phyloP scores from a whole-genome alignment of 2,329 filamentous ascomycete species.

The Botrytis deweyae region DNA sequence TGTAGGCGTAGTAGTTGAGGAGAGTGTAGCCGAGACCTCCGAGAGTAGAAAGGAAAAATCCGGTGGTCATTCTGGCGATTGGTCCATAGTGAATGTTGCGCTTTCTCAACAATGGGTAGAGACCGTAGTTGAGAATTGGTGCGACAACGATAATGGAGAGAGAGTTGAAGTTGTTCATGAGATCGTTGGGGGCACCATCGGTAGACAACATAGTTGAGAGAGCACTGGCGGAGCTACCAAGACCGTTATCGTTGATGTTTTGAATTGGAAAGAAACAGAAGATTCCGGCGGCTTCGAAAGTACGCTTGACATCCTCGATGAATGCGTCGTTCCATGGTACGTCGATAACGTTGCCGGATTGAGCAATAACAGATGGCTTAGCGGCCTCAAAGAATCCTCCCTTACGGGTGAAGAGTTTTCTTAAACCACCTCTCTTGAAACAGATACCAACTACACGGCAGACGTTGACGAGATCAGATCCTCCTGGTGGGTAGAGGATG shows the following conservation, averaged over 20 bases:
- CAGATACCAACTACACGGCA: slow-evolving; percentile 45
- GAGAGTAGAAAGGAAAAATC: slow-evolving; percentile 63
- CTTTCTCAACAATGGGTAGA: slow-evolving; percentile 68
- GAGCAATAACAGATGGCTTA: slow-evolving; percentile 63
- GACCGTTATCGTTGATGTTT: slow-evolving; percentile 42
- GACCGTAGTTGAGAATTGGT: slow-evolving; percentile 62
- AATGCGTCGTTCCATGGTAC: slow-evolving; percentile 81
- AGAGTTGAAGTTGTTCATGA: slow-evolving; percentile 74
- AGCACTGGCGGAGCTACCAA: slow-evolving; percentile 51
- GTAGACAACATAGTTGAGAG: slow-evolving; percentile 60
- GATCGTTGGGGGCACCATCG: slow-evolving; percentile 72
- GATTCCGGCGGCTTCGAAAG: slow-evolving; percentile 66
- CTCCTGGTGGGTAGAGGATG: slow-evolving; percentile 47
- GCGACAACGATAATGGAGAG: slow-evolving; percentile 73
- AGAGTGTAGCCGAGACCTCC: slow-evolving; percentile 58
- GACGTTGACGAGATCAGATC: slow-evolving; percentile 48
- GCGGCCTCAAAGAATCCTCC: slow-evolving; percentile 64
- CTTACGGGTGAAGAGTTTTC: slow-evolving; percentile 51
- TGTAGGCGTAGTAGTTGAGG: slow-evolving; percentile 63
- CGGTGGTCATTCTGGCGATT: slow-evolving; percentile 70
- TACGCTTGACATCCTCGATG: slow-evolving; percentile 74
- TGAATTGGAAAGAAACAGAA: slow-evolving; percentile 57
- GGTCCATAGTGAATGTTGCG: slow-evolving; percentile 66
- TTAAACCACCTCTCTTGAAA: slow-evolving; percentile 60
- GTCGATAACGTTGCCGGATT: slow-evolving; percentile 57